Evolutionary conservation across 176 grass and related monocot genomes (phyloP).

Genomic region (Oryza australiensis): DNA sequence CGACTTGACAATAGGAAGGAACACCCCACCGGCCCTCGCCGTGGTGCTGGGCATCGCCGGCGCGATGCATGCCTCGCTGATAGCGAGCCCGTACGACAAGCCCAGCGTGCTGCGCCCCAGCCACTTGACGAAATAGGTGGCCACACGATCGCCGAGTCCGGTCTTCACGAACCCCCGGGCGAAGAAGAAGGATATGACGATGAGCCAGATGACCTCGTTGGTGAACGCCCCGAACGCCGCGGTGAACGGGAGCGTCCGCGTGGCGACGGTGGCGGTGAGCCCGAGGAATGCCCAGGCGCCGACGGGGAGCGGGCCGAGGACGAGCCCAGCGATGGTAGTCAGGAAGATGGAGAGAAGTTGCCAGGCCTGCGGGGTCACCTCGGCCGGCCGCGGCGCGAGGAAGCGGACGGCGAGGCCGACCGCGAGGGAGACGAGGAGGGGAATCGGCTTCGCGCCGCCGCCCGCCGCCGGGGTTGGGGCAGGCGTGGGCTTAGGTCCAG

Average conservation of each 20-base stretch:
- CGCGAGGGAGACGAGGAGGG: slow-evolving; percentile 54
- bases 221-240: slow-evolving; percentile 77
- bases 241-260: slow-evolving; percentile 65
- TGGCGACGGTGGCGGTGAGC: slow-evolving; percentile 68
- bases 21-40: slow-evolving; percentile 87
- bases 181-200: slow-evolving; percentile 99
- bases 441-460: slow-evolving; percentile 49
- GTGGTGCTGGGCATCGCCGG: slow-evolving; percentile 98
- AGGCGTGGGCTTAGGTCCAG: neutral
- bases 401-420: slow-evolving; percentile 64
- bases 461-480: neutral
- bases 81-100: slow-evolving; percentile 79
- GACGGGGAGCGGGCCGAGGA: slow-evolving; percentile 74
- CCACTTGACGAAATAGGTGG: slow-evolving; percentile 93
- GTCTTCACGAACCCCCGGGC: slow-evolving; percentile 95
- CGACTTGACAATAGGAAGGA: slow-evolving; percentile 87
- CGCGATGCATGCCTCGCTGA: slow-evolving; percentile 88
- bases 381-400: slow-evolving; percentile 57
- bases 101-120: slow-evolving; percentile 79
- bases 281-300: slow-evolving; percentile 86
- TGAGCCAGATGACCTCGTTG: slow-evolving; percentile 94
- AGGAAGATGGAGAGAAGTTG: slow-evolving; percentile 90
- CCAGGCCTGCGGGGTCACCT: slow-evolving; percentile 75
- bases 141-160: slow-evolving; percentile 87
- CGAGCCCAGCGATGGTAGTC: slow-evolving; percentile 72